Conservation (phyloP, 2,329 filamentous ascomycete species). For the Sporothrix dimorphospora region DNA sequence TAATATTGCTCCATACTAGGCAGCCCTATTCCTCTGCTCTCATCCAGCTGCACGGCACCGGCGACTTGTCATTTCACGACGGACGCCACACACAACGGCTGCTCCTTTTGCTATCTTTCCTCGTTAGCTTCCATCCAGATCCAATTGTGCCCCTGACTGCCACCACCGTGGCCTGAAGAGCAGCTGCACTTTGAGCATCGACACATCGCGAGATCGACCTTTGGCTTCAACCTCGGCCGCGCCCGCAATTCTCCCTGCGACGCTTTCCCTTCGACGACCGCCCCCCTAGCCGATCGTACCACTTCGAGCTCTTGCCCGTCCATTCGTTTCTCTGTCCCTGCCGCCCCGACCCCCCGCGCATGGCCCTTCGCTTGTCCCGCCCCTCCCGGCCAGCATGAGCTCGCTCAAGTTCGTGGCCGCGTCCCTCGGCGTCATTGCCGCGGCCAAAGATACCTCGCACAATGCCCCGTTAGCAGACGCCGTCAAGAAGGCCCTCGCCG, state of each 20-base stretch:
- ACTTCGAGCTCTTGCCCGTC: not conserved
- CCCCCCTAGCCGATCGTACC: not conserved
- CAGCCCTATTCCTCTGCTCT: slow-evolving; percentile 30
- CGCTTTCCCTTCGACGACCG: not conserved
- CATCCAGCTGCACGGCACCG: slow-evolving; percentile 16
- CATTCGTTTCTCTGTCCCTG: not conserved
- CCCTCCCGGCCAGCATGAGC: slow-evolving; percentile 68
- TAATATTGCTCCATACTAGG: slow-evolving; percentile 10
- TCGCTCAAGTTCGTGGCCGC: slow-evolving; percentile 95
- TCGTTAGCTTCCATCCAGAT: not conserved
- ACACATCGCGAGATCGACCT: not conserved
- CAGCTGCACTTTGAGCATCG: not conserved
- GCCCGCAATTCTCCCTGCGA: not conserved
- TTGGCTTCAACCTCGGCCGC: slow-evolving; percentile 10
- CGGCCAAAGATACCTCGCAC: slow-evolving; percentile 87
- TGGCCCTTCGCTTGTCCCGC: slow-evolving; percentile 48
- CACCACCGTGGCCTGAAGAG: not conserved
- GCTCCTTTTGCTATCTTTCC: not conserved
- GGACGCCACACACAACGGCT: slow-evolving; percentile 15
- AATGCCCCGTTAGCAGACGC: slow-evolving; percentile 83
- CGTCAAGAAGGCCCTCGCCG: slow-evolving; percentile 77
- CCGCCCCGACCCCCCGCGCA: slow-evolving; percentile 41
- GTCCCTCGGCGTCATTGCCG: slow-evolving; percentile 87
- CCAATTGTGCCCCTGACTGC: slow-evolving; percentile 18
- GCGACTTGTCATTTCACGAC: slow-evolving; percentile 4